Evolutionary conservation across 2,329 filamentous ascomycete species (phyloP), one percentile per base, ranked within the genome.

Genomic region (Xylariaceae sp.): DNA sequence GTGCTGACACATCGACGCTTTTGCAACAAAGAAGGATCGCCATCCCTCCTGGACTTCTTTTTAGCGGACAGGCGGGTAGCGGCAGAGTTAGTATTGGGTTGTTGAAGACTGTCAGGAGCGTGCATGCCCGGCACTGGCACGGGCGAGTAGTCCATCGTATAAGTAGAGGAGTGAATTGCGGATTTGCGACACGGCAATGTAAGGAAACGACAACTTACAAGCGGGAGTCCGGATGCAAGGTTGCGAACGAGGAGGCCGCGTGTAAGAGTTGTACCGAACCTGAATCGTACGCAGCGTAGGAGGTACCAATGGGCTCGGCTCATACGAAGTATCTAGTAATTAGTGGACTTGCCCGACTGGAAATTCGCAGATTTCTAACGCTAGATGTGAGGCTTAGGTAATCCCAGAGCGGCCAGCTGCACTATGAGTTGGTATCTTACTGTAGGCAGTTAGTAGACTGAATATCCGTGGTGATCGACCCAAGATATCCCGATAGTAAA

Each of bases 1-100:
- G 88, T 92, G 75, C 88, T 92, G 60, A 93, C 88, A 73, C 89
- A 92, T 66, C 88, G 82, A 64, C 89, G 81, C 73, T 92, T 92
- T 66, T 83, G 80, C 59, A 75, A 73, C 59, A 75, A 73, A 39
- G 77, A 70, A 2, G 75, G 62, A 57, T 83, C 80, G 59, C 73
- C 74, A 44, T 76, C 75, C 62, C 80, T 77, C 65, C 81, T 76
- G 15, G 80, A 67, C 68, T 81, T 82, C 73, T 82, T 83, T 72
- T 76, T 80, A 51, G 69, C 66, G 13, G 65, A 63, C 50, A 67
- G 62, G 37, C 58, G 57, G 37, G 56, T 45, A 42, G 64, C 39
- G 51, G 64, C 62, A 37, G 64, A 56, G 57, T 53, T 60, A 35
- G 65, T 60, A 54, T 37, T 55, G 17, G 50, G 54, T 57, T 30